A percentile compares a stretch with the other conserved stretches of the same genome.
phyloP scores from a whole-genome alignment of 1,284 basidiomycete species.

The Marasmius fiardii region DNA sequence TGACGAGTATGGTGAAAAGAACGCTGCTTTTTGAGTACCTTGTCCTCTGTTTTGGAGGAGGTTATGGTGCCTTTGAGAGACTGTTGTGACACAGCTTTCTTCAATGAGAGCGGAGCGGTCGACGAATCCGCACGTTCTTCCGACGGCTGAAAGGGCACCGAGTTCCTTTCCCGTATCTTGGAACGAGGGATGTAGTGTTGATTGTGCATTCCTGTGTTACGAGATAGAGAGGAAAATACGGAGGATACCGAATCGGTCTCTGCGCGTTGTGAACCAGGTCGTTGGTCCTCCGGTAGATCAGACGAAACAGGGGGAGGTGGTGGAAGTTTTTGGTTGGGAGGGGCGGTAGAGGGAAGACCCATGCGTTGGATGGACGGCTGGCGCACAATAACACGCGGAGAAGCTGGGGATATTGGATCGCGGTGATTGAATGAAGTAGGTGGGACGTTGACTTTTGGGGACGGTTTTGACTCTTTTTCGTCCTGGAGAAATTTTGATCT shows the following conservation, averaged over 20 bases:
- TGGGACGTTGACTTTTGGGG: constrained; percentile 8
- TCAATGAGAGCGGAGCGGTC: constrained; percentile 38
- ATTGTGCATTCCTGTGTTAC: constrained; percentile 21
- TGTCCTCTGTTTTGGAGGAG: constrained; percentile 23
- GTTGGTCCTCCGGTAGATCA: constrained; percentile 18
- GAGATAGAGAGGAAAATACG: constrained; percentile 35
- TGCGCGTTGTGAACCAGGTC: background rate
- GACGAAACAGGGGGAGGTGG: constrained; percentile 29
- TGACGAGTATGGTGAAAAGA: constrained; percentile 43
- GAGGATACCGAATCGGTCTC: constrained; percentile 26
- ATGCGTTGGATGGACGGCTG: constrained; percentile 37
- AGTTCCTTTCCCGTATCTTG: constrained; percentile 10
- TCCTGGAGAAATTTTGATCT: constrained; percentile 24
- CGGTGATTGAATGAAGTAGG: constrained; percentile 12
- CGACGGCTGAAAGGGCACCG: background rate
- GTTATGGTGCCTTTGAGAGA: constrained; percentile 31
- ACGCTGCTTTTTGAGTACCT: constrained; percentile 40
- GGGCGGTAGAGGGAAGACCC: constrained; percentile 40
- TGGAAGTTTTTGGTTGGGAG: constrained; percentile 42
- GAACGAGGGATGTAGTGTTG: constrained; percentile 18
- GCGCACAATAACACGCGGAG: constrained; percentile 33
- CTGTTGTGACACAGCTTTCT: constrained; percentile 57
- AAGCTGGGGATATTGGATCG: constrained; percentile 10
- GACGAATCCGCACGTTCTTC: constrained; percentile 5
- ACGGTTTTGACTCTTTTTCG: constrained; percentile 8